These are phyloP conservation scores for Aspergillus ellipticus DNA, from an alignment of 495 filamentous ascomycete genomes.

Conservation along the genomic window DNA sequence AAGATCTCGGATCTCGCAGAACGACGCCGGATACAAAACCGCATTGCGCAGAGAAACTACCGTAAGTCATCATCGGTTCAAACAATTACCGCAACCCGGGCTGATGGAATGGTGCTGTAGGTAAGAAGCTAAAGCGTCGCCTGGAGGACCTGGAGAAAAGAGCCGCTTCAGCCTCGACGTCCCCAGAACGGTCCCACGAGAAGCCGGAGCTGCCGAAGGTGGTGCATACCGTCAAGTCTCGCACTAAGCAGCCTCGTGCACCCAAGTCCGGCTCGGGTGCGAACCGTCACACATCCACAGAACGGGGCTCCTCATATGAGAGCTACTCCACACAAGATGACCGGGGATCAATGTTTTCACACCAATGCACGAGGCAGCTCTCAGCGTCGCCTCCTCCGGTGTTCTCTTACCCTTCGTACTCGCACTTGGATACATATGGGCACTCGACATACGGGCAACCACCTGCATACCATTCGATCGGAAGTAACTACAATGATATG, in stretches of 20 bases:
- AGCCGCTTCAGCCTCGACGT: constrained; percentile 75
- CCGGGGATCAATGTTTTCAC: constrained; percentile 54
- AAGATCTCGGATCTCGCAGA: constrained; percentile 98
- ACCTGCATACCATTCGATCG: constrained; percentile 63
- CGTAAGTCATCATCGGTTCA: constrained; percentile 58
- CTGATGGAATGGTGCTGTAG: constrained; percentile 41
- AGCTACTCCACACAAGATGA: constrained; percentile 44
- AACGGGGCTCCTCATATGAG: constrained; percentile 29
- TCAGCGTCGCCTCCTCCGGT: constrained; percentile 68
- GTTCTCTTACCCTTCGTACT: constrained; percentile 68
- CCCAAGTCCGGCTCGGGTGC: constrained; percentile 41
- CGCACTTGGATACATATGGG: constrained; percentile 62
- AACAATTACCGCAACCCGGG: background rate
- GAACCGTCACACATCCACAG: constrained; percentile 30
- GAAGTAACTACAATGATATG: constrained; percentile 52
- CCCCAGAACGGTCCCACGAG: constrained; percentile 60
- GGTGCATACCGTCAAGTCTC: constrained; percentile 40
- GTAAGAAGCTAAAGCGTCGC: constrained; percentile 98
- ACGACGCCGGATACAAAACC: constrained; percentile 91
- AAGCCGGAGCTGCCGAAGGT: constrained; percentile 47
- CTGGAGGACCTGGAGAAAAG: constrained; percentile 94
- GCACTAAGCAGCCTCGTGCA: constrained; percentile 35
- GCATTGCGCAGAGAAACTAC: constrained; percentile 97
- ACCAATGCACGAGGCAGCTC: constrained; percentile 68
- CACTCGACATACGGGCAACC: constrained; percentile 61